phyloP scores from a whole-genome alignment of 768 basidiomycete genomes.

The Lentinula lateritia region DNA sequence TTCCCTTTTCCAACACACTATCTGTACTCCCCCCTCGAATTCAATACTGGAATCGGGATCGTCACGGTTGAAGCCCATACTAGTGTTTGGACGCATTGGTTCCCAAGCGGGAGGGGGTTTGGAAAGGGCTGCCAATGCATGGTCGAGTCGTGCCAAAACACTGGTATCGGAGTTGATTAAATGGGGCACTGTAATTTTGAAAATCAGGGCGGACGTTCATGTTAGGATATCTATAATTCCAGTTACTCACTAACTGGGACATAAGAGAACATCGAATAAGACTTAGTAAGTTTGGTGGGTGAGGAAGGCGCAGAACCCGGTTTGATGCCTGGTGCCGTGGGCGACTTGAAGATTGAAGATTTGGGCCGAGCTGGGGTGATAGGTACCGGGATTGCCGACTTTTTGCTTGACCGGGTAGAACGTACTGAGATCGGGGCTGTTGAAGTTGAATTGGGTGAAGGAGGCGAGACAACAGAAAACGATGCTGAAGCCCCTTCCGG shows the following conservation, averaged over 20 bases:
- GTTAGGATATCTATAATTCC: background rate
- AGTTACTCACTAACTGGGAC: background rate
- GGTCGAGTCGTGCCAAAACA: background rate
- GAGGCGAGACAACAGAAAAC: background rate
- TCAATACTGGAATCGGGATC: constrained; percentile 10
- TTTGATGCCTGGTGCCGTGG: background rate
- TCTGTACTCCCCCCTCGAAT: constrained; percentile 8
- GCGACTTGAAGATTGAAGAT: background rate
- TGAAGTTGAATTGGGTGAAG: background rate
- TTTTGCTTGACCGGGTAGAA: background rate
- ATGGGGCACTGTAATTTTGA: background rate
- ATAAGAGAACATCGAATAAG: background rate
- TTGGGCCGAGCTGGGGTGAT: background rate
- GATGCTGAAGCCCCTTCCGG: background rate
- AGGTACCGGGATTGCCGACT: background rate
- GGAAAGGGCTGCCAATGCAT: constrained; percentile 59
- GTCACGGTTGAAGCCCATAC: constrained; percentile 56
- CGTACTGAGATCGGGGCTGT: background rate
- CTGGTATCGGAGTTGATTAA: background rate
- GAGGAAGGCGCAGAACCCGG: background rate
- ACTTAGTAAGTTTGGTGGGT: background rate
- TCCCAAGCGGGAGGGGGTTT: constrained; percentile 43
- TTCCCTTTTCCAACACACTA: constrained; percentile 4
- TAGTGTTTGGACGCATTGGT: constrained; percentile 50
- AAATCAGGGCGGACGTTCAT: background rate